These are phyloP conservation scores for Groenewaldozyma tartarivorans DNA, from an alignment of 805 yeast genomes.

Conservation along the genomic window DNA sequence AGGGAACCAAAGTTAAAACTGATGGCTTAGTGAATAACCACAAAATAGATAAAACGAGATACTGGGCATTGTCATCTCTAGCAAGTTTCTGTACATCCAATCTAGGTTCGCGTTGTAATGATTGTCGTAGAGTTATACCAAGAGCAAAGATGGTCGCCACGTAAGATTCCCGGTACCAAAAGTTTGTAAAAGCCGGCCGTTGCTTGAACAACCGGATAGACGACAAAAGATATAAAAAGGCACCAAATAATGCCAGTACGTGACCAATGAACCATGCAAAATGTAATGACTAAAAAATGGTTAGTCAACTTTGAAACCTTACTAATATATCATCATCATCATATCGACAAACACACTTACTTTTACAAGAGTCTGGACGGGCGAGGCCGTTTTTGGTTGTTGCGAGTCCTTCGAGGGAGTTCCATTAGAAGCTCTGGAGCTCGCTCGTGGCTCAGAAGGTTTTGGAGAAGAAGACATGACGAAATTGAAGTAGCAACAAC, in stretches of 20 bases:
- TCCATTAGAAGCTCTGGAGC: no score
- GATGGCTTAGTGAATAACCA: conserved; percentile 54
- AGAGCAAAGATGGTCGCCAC: conserved; percentile 63
- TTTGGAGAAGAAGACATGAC: no score
- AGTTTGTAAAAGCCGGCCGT: conserved; percentile 26
- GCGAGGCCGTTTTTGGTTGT: no score
- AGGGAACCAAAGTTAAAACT: conserved; percentile 60
- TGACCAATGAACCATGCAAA: conserved; percentile 72
- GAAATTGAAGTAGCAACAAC: no score
- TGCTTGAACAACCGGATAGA: conserved; percentile 18
- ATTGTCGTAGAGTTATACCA: conserved; percentile 65
- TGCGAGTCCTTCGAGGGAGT: no score
- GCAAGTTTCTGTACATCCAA: conserved; percentile 24
- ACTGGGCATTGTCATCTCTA: conserved; percentile 65
- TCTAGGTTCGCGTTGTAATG: conserved; percentile 21
- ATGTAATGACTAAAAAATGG: conserved; percentile 38
- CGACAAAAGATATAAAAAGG: conserved; percentile 32
- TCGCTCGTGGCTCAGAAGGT: no score
- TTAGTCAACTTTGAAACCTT: not conserved
- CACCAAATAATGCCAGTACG: conserved; percentile 35
- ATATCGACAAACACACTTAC: no score
- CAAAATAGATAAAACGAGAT: conserved; percentile 46
- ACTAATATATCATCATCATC: no score
- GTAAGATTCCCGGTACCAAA: conserved; percentile 51
- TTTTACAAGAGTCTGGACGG: no score